A percentile compares a stretch with the other conserved stretches of the same genome.
Conservation (phyloP, 106 monocot species). For the Cymbidium sinense region DNA sequence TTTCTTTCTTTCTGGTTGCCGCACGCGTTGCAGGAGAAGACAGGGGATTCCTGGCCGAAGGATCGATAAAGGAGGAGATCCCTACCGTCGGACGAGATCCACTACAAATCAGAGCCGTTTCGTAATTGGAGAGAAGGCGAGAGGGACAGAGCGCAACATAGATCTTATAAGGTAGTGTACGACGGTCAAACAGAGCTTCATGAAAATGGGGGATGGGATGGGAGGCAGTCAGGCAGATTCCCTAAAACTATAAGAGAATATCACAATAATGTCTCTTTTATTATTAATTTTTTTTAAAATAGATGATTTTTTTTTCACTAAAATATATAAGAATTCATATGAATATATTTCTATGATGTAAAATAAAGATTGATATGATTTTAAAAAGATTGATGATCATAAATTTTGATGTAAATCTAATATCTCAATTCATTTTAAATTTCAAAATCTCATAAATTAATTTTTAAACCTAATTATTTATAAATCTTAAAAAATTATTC, state of each 20-base stretch:
- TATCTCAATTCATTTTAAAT: too few relatives aligned
- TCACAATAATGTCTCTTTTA: not conserved
- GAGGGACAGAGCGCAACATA: not conserved
- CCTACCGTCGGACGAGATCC: conserved; percentile 14
- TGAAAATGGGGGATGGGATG: too few relatives aligned
- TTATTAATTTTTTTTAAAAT: too few relatives aligned
- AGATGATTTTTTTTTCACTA: not conserved
- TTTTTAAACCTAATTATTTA: too few relatives aligned
- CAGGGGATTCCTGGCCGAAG: conserved; percentile 16
- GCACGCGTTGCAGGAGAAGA: conserved; percentile 9
- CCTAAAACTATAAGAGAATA: not conserved
- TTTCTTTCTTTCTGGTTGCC: not conserved
- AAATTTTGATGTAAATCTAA: too few relatives aligned
- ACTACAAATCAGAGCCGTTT: not conserved
- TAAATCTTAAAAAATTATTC: too few relatives aligned
- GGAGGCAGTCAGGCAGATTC: too few relatives aligned
- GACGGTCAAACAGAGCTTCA: conserved; percentile 11
- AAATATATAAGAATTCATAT: too few relatives aligned
- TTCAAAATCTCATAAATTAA: too few relatives aligned
- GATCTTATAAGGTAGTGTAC: conserved; percentile 6
- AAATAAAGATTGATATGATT: too few relatives aligned
- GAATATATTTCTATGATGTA: too few relatives aligned
- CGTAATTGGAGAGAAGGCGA: not conserved
- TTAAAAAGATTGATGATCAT: too few relatives aligned
- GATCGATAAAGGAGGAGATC: conserved; percentile 26